Conservation (phyloP, 176 grass and related monocot genomes). For the Aegilops tauschii region DNA sequence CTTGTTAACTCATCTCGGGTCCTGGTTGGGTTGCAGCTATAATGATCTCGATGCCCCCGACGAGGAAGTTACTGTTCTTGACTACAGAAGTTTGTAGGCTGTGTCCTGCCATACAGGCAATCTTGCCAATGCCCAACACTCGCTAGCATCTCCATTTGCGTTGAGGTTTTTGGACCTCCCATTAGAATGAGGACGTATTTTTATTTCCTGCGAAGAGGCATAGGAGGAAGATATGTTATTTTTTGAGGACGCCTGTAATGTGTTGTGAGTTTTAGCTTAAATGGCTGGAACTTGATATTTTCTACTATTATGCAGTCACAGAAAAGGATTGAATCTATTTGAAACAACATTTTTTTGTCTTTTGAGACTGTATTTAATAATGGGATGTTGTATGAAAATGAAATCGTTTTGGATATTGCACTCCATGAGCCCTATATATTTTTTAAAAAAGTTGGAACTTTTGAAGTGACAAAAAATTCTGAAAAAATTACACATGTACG, state of each 20-base stretch:
- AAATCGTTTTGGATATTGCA: no score
- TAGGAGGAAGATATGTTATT: neutral
- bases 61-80: constrained; percentile 97
- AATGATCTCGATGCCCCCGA: constrained; percentile 97
- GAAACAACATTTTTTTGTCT: no score
- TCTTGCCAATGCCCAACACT: neutral
- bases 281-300: constrained; percentile 12
- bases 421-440: no score
- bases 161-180: neutral
- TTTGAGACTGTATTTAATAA: no score
- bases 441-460: no score
- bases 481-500: no score
- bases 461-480: no score
- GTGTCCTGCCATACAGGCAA: neutral
- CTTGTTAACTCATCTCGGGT: neutral
- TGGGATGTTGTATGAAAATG: no score
- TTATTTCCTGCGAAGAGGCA: constrained; percentile 3
- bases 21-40: constrained; percentile 54
- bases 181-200: constrained; percentile 2
- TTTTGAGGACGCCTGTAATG: constrained; percentile 14
- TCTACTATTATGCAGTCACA: neutral
- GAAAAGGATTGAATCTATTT: no score
- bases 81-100: constrained; percentile 95
- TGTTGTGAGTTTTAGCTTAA: constrained; percentile 20
- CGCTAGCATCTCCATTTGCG: neutral